Conservation (phyloP, 164 flowering plant genomes). For the Vitis cinerea region DNA sequence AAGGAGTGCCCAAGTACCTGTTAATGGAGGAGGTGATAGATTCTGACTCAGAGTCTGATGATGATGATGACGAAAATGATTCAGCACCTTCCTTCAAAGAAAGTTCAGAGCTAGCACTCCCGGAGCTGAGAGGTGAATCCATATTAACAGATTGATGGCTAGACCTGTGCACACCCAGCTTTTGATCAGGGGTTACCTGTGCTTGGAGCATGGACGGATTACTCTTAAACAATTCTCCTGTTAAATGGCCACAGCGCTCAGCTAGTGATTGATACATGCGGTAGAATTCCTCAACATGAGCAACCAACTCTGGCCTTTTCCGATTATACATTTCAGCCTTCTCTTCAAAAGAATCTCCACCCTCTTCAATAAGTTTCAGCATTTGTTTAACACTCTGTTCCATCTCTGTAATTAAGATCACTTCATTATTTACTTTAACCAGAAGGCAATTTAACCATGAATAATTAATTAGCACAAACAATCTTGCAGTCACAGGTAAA, state of each 20-base stretch:
- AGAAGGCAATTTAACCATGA: too few relatives aligned
- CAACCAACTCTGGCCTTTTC: constrained; percentile 24
- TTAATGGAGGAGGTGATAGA: constrained; percentile 25
- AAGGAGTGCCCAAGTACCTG: constrained; percentile 5
- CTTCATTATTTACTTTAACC: too few relatives aligned
- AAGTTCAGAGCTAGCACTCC: constrained; percentile 34
- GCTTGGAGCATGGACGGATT: constrained; percentile 12
- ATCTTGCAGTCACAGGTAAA: too few relatives aligned
- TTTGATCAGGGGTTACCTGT: constrained; percentile 29
- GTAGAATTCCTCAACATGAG: constrained; percentile 25
- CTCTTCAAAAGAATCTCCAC: constrained; percentile 16
- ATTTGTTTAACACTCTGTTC: constrained; percentile 34
- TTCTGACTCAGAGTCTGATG: constrained; percentile 55
- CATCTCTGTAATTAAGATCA: constrained; percentile 28
- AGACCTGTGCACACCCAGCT: constrained; percentile 15
- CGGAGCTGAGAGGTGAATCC: constrained; percentile 29
- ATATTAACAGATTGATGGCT: constrained; percentile 12
- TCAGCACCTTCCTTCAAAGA: constrained; percentile 37
- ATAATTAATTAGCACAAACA: too few relatives aligned
- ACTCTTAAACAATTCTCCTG: constrained; percentile 10
- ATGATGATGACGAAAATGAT: constrained; percentile 25
- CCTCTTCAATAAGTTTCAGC: constrained; percentile 29
- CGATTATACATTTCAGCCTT: constrained; percentile 7
- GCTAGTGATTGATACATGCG: constrained; percentile 34
- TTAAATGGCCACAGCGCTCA: constrained; percentile 28